Percentiles rank a stretch among this genome's conserved stretches.
Conservation (phyloP, 2,329 filamentous ascomycete species). For the Penicillium thymicola region DNA sequence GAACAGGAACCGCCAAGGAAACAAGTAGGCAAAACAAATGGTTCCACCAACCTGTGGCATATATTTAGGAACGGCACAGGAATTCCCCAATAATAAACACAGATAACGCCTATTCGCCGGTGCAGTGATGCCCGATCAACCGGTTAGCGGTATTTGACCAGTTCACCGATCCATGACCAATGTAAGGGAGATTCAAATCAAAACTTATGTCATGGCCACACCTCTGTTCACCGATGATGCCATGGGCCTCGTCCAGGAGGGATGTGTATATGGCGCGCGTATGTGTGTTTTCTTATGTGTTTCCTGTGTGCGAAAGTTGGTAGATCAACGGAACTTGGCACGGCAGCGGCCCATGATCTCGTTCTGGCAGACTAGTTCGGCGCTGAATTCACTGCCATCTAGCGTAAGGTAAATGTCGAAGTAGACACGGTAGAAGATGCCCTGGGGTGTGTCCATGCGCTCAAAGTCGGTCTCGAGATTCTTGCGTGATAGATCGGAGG, state of each 20-base stretch:
- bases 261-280: neutral
- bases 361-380: constrained; percentile 96
- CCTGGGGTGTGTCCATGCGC: constrained; percentile 97
- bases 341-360: constrained; percentile 98
- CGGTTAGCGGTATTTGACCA: neutral
- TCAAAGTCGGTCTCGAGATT: constrained; percentile 99
- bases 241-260: neutral
- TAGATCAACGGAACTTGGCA: constrained; percentile 69
- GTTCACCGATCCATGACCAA: neutral
- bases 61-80: constrained; percentile 12
- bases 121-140: constrained; percentile 14
- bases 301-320: neutral
- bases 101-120: constrained; percentile 23
- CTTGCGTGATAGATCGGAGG: constrained; percentile 93
- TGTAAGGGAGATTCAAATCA: neutral
- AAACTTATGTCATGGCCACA: neutral
- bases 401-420: constrained; percentile 80
- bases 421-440: constrained; percentile 81
- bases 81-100: constrained; percentile 11
- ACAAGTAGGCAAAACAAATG: constrained; percentile 7
- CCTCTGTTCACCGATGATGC: neutral
- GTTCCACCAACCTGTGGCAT: constrained; percentile 8
- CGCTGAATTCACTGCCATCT: constrained; percentile 96
- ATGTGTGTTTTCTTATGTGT: neutral
- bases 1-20: constrained; percentile 1